Evolutionary conservation across 2,329 filamentous ascomycete genomes (phyloP).

Genomic region (Colletotrichum orbiculare): DNA sequence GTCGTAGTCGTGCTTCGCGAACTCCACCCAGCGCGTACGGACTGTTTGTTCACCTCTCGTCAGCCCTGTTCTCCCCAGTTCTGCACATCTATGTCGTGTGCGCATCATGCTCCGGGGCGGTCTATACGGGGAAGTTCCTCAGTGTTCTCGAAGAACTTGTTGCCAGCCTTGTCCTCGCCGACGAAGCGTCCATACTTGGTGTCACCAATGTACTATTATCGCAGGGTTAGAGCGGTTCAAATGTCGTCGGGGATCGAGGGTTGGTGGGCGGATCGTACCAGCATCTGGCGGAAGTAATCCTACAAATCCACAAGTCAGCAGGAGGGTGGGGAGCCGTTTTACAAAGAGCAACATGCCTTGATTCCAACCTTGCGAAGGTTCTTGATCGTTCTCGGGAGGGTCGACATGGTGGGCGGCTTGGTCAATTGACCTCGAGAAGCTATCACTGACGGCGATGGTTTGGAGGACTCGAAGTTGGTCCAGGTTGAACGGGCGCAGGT

Average conservation of each 20-base stretch:
- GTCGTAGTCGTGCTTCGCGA: slow-evolving; percentile 87
- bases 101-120: slow-evolving; percentile 15
- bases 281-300: slow-evolving; percentile 93
- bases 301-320: slow-evolving; percentile 50
- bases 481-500: slow-evolving; percentile 32
- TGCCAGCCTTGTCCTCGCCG: slow-evolving; percentile 88
- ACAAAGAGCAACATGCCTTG: slow-evolving; percentile 68
- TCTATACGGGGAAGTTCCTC: slow-evolving; percentile 89
- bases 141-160: slow-evolving; percentile 97
- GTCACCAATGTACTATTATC: slow-evolving; percentile 75
- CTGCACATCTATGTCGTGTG: not conserved
- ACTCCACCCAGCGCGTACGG: slow-evolving; percentile 97
- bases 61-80: slow-evolving; percentile 25
- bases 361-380: slow-evolving; percentile 90
- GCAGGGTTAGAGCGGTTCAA: slow-evolving; percentile 36
- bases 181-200: slow-evolving; percentile 93
- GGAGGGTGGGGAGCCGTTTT: slow-evolving; percentile 16
- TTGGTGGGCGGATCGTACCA: slow-evolving; percentile 71
- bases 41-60: slow-evolving; percentile 62
- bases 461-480: slow-evolving; percentile 33
- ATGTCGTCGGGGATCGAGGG: slow-evolving; percentile 34
- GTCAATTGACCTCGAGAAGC: slow-evolving; percentile 45
- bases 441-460: slow-evolving; percentile 26
- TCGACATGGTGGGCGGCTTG: slow-evolving; percentile 79
- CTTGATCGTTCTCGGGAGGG: slow-evolving; percentile 83